Conservation (phyloP, 768 basidiomycete species). For the Naematelia encephala region DNA sequence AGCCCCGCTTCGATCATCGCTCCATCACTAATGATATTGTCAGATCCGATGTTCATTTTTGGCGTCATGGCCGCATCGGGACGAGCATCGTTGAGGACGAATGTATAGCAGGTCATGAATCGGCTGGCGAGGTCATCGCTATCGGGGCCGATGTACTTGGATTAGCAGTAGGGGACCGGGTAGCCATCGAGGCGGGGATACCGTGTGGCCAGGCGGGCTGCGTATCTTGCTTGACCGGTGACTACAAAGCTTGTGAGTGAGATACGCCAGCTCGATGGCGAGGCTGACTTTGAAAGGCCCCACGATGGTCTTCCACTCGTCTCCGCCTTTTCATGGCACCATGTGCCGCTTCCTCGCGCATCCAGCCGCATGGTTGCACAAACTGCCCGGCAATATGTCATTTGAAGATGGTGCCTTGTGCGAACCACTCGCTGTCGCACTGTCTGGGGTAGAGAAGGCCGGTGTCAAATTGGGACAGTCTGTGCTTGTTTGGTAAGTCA, state of each 20-base stretch:
- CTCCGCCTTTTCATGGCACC: conserved; percentile 52
- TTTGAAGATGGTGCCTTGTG: conserved; percentile 53
- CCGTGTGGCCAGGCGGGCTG: conserved; percentile 48
- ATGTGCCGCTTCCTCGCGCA: conserved; percentile 47
- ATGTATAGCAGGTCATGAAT: conserved; percentile 50
- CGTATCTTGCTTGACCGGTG: conserved; percentile 49
- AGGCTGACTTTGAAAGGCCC: conserved; percentile 40
- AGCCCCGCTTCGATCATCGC: conserved; percentile 13
- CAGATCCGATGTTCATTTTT: conserved; percentile 51
- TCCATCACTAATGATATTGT: neutral
- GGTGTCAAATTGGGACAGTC: conserved; percentile 51
- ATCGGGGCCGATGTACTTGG: conserved; percentile 49
- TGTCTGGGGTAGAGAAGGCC: conserved; percentile 52
- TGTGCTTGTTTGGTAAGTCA: conserved; percentile 48
- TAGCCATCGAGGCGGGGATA: conserved; percentile 49
- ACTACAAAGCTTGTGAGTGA: conserved; percentile 53
- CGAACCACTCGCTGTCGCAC: conserved; percentile 53
- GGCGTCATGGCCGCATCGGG: conserved; percentile 52
- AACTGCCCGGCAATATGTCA: conserved; percentile 50
- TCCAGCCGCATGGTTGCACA: conserved; percentile 53
- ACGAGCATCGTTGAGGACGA: conserved; percentile 50
- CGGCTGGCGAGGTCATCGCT: conserved; percentile 51
- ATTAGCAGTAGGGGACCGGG: conserved; percentile 50
- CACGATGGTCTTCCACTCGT: conserved; percentile 53
- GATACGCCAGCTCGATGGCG: neutral